Percentiles rank a stretch among this genome's conserved stretches.
Conservation (phyloP, 1,139 yeast species). For the Pichia sp. region DNA sequence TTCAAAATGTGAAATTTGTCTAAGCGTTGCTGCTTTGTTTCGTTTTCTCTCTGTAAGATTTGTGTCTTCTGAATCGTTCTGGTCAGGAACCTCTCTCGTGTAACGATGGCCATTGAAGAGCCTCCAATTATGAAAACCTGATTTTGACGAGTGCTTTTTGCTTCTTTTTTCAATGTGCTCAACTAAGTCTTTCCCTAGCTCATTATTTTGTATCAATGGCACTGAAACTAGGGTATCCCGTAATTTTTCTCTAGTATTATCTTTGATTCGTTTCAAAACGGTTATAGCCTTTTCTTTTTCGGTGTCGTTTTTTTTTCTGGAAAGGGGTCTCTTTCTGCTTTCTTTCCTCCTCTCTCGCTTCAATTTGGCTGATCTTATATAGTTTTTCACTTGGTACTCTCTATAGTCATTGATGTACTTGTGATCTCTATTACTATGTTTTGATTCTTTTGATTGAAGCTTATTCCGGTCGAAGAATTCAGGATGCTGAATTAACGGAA, state of each 20-base stretch:
- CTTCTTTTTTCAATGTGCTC: background rate
- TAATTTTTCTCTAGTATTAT: slow-evolving; percentile 1
- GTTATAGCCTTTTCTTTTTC: background rate
- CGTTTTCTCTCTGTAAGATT: background rate
- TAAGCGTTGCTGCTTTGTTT: background rate
- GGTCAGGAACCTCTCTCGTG: background rate
- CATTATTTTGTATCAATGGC: background rate
- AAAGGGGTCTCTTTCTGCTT: background rate
- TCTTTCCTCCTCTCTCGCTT: slow-evolving; percentile 2
- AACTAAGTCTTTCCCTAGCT: background rate
- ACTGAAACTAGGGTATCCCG: background rate
- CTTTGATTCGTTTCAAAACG: background rate
- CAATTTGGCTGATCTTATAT: slow-evolving; percentile 1
- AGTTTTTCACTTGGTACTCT: slow-evolving; percentile 7
- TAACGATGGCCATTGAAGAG: slow-evolving; percentile 4
- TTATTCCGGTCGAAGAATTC: slow-evolving; percentile 6
- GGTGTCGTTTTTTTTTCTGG: background rate
- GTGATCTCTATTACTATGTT: background rate
- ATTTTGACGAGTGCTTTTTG: background rate
- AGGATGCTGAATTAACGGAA: slow-evolving; percentile 8
- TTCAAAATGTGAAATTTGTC: background rate
- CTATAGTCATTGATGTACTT: background rate
- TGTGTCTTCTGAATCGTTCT: background rate
- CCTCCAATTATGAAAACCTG: slow-evolving; percentile 3
- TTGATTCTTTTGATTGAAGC: background rate